These are phyloP conservation scores for Petunia axillaris DNA, from an alignment of 257 asterid genomes.

Conservation along the genomic window DNA sequence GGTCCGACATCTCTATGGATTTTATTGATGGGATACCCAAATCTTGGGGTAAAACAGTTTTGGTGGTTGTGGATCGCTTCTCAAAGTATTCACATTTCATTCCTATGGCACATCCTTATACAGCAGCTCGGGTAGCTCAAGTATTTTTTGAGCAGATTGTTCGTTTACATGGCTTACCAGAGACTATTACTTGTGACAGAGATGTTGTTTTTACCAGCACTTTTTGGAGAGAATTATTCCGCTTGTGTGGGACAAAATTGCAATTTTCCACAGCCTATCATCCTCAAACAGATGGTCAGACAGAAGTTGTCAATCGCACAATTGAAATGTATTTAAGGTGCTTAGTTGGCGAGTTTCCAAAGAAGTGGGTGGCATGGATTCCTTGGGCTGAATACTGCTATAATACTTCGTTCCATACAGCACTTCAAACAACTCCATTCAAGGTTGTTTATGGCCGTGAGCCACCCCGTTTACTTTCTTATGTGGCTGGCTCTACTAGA, in stretches of 20 bases:
- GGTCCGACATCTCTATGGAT: slow-evolving; percentile 17
- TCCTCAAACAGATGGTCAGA: background rate
- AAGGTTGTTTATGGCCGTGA: background rate
- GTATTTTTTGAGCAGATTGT: background rate
- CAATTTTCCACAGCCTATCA: background rate
- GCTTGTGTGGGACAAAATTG: background rate
- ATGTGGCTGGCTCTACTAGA: background rate
- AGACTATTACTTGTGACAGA: background rate
- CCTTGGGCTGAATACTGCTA: background rate
- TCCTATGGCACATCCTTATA: background rate
- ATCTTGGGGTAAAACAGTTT: background rate
- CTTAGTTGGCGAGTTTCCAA: background rate
- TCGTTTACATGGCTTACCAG: background rate
- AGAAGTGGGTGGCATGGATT: background rate
- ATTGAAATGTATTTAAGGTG: background rate
- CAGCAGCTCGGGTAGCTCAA: background rate
- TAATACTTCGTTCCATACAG: background rate
- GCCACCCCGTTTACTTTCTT: background rate
- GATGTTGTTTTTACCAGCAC: background rate
- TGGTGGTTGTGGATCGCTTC: background rate
- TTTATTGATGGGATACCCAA: background rate
- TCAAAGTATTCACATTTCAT: slow-evolving; percentile 9
- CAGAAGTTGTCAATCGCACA: background rate
- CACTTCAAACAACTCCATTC: background rate
- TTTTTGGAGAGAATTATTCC: background rate